Base-by-base conservation (phyloP, 2,329 filamentous ascomycete genomes). In the Hymenoscyphus occultus region DNA sequence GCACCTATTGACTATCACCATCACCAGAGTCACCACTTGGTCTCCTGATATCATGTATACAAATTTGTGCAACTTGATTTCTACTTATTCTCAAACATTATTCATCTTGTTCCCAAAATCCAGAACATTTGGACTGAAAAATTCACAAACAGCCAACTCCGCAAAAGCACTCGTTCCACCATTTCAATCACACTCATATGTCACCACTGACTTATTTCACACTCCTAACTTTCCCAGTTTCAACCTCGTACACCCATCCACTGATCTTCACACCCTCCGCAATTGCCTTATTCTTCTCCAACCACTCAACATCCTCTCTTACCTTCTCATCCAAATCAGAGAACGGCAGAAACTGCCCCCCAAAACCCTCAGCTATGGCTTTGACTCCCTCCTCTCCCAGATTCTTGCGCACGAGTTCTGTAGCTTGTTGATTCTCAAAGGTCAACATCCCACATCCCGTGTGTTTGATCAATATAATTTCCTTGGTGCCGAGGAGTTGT, bases 181-280 rank as follows among this genome's bases (percentile, higher is more conserved):
- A 14, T 28, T 10, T 13, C 19, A 9, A 28, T 28, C 48, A 54
- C 48, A 22, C 48, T 54, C 19, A 22, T n/a, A 22, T 13, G 19
- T 57, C 32, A 57, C 16, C 32, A 16, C 32, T 10, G 9, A 16
- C 60, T 51, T 63, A 63, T 32, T 42, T 22, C 40, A 88, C 78
- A 62, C 77, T 79, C 68, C 78, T 81, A 59, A 83, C 82, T 75
- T 81, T 87, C 0, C 90, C 91, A 0, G 85, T 92, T 79, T 91
- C 86, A 54, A 93, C 89, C 71, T 93, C 87, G 77, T 93, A 93
- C 1, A 93, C 78, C 85, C 90, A 94, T 0, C 91, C 91, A 5
- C 84, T 90, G 57, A 93, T 81, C 0, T 78, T 77, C 3, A 91
- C 82, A 32, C 78, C 78, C 22, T 87, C 80, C 22, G 87, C 79